Conservation (phyloP, 441 rosid species). For the Erodium chrysanthum region DNA sequence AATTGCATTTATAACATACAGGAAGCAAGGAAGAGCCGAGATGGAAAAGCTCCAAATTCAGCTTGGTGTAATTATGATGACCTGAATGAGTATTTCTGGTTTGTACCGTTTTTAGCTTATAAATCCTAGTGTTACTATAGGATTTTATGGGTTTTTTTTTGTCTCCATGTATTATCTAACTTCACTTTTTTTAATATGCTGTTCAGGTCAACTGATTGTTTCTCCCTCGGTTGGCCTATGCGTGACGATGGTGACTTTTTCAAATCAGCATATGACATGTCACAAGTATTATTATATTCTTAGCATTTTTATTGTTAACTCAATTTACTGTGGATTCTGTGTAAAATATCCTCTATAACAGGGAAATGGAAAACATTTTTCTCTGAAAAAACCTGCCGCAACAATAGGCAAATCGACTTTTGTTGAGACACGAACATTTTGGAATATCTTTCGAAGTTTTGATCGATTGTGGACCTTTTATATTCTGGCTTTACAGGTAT, state of each 20-base stretch:
- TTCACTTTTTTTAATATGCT: slow-evolving; percentile 14
- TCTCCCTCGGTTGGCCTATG: slow-evolving; percentile 99
- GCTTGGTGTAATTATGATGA: slow-evolving; percentile 99
- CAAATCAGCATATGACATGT: slow-evolving; percentile 60
- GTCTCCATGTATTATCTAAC: slow-evolving; percentile 8
- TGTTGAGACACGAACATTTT: slow-evolving; percentile 83
- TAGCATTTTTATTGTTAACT: slow-evolving; percentile 8
- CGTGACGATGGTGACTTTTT: slow-evolving; percentile 96
- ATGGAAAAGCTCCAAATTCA: slow-evolving; percentile 78
- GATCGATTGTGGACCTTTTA: slow-evolving; percentile 95
- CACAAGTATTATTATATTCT: slow-evolving; percentile 30
- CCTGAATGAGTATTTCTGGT: slow-evolving; percentile 98
- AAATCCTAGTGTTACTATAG: slow-evolving; percentile 11
- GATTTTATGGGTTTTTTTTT: not conserved
- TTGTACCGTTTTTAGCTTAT: slow-evolving; percentile 24
- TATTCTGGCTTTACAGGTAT: slow-evolving; percentile 80
- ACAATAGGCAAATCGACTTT: slow-evolving; percentile 88
- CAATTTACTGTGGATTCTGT: slow-evolving; percentile 15
- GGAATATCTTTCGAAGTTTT: slow-evolving; percentile 93
- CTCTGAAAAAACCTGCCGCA: slow-evolving; percentile 29
- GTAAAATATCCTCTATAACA: slow-evolving; percentile 24
- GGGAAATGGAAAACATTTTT: slow-evolving; percentile 62
- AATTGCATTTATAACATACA: slow-evolving; percentile 26
- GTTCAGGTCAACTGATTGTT: slow-evolving; percentile 83
- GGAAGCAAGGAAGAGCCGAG: slow-evolving; percentile 77